These are phyloP conservation scores for Russula dissimulans DNA, from an alignment of 768 basidiomycete genomes.

Conservation along the genomic window DNA sequence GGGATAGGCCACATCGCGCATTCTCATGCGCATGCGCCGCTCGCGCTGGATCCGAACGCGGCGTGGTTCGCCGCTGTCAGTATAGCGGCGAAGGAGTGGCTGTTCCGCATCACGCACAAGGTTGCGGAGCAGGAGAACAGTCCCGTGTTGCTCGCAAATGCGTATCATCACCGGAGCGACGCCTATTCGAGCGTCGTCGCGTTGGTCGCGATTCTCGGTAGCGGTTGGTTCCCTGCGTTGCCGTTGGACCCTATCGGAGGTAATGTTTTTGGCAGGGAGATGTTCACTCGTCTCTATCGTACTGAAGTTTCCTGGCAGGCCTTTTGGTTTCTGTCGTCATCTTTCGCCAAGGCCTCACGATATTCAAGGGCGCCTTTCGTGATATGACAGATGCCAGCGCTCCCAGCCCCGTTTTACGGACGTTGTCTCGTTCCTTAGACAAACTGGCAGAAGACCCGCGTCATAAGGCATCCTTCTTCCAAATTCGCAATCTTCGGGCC, in stretches of 20 bases:
- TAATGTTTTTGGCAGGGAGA: constrained; percentile 26
- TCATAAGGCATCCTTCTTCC: constrained; percentile 24
- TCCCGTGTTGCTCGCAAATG: constrained; percentile 91
- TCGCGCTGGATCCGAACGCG: constrained; percentile 77
- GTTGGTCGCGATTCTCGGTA: constrained; percentile 85
- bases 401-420: constrained; percentile 41
- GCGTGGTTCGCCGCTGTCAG: constrained; percentile 90
- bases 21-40: constrained; percentile 42
- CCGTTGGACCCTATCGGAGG: constrained; percentile 95
- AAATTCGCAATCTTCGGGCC: constrained; percentile 53
- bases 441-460: not conserved
- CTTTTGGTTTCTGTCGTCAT: constrained; percentile 87
- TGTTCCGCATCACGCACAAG: constrained; percentile 80
- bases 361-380: constrained; percentile 61
- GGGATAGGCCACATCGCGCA: constrained; percentile 31
- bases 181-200: constrained; percentile 90
- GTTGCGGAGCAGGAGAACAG: constrained; percentile 89
- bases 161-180: constrained; percentile 95
- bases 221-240: constrained; percentile 73
- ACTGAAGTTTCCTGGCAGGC: constrained; percentile 34
- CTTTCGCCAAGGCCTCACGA: constrained; percentile 60
- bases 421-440: constrained; percentile 43
- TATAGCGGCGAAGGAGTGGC: constrained; percentile 82
- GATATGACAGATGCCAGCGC: constrained; percentile 81
- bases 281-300: not conserved